Percentiles rank a stretch among this genome's conserved stretches.
These are phyloP conservation scores for Rhizopus stolonifer DNA, from an alignment of 371 early-diverging fungal species.

Conservation along the genomic window DNA sequence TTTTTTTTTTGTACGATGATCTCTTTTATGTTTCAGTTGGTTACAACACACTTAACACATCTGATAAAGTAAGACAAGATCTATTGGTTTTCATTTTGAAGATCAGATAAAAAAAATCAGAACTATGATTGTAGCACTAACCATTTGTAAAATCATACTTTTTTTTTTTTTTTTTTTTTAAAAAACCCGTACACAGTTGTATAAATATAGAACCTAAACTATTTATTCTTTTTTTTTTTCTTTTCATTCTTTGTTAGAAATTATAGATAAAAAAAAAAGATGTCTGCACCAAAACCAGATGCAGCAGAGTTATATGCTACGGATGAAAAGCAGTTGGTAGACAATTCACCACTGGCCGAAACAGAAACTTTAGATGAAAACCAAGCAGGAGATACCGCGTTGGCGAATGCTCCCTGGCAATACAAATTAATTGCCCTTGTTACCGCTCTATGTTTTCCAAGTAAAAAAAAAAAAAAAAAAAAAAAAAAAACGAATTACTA, in stretches of 20 bases:
- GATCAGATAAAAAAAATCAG: not conserved
- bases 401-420: slow-evolving; percentile 44
- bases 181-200: not conserved
- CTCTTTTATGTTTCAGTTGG: too few species aligned
- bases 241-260: not conserved
- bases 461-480: slow-evolving; percentile 18
- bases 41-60: not conserved
- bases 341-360: not conserved
- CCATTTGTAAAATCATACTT: not conserved
- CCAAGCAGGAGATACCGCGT: slow-evolving; percentile 32
- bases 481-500: not conserved
- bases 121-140: not conserved
- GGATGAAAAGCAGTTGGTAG: not conserved
- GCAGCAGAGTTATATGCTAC: not conserved
- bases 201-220: not conserved
- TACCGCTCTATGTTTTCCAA: slow-evolving; percentile 41
- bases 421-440: slow-evolving; percentile 37
- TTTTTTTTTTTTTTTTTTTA: too few species aligned
- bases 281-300: not conserved
- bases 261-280: not conserved
- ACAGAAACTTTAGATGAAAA: not conserved
- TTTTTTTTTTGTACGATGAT: too few species aligned
- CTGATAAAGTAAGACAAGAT: not conserved
- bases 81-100: not conserved
- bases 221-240: not conserved